These are phyloP conservation scores for Dactylellina haptotyla DNA, from an alignment of 2,329 filamentous ascomycete genomes.

Conservation along the genomic window DNA sequence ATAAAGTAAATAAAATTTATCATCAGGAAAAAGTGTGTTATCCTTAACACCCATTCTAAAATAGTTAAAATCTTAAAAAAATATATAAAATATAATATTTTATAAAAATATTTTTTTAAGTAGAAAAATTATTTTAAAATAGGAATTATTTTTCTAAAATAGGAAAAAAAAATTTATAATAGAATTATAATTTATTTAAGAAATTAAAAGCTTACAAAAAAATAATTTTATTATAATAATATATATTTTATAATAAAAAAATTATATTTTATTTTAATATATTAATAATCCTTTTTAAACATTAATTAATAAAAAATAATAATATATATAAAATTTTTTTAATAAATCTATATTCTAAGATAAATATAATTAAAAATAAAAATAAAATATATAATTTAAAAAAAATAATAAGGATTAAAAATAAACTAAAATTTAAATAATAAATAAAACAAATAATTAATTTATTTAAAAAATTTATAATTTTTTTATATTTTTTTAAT, in stretches of 20 bases:
- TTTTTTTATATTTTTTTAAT: no score
- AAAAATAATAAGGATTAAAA: no score
- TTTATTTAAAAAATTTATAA: conserved; percentile 16
- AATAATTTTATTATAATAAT: conserved; percentile 22
- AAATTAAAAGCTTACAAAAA: no score
- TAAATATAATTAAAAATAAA: conserved; percentile 3
- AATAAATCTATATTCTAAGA: conserved; percentile 20
- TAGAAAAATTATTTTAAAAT: conserved; percentile 14
- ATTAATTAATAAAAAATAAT: conserved; percentile 25
- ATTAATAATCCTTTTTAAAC: conserved; percentile 22
- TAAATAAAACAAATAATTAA: conserved; percentile 15
- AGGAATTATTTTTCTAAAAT: conserved; percentile 10
- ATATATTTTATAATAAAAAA: conserved; percentile 14
- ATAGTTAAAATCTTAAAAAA: conserved; percentile 13
- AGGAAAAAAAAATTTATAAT: conserved; percentile 3
- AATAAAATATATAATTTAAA: conserved; percentile 28
- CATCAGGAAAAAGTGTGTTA: background rate
- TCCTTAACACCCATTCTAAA: conserved; percentile 42
- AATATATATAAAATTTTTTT: no score
- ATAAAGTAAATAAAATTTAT: background rate
- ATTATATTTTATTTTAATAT: background rate
- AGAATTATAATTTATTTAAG: conserved; percentile 21
- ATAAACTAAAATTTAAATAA: conserved; percentile 9
- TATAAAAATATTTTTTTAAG: conserved; percentile 18
- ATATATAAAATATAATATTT: conserved; percentile 6